These are phyloP conservation scores for Trifolium repens DNA, from an alignment of 306 rosid genomes.

Conservation along the genomic window DNA sequence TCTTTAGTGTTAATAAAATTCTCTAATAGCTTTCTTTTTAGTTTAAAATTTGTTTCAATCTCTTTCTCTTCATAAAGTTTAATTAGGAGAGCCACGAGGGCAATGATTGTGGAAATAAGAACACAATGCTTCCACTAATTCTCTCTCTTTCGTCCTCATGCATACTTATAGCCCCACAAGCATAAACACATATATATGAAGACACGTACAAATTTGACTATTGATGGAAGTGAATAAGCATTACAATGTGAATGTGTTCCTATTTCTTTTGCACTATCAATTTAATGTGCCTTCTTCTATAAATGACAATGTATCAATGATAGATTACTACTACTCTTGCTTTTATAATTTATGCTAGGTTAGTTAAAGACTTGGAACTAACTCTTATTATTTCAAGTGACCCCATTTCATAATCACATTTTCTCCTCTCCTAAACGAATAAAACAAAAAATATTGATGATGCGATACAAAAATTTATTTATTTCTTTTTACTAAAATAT, in stretches of 20 bases:
- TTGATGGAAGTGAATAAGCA: conserved; percentile 29
- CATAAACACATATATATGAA: conserved; percentile 26
- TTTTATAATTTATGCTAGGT: conserved; percentile 2
- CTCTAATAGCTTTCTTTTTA: conserved; percentile 44
- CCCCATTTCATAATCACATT: neutral
- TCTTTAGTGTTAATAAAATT: conserved; percentile 47
- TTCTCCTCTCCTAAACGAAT: neutral
- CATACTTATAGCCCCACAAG: conserved; percentile 18
- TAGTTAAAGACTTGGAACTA: conserved; percentile 15
- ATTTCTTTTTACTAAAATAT: no score
- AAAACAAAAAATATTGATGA: neutral
- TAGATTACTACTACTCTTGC: conserved; percentile 24
- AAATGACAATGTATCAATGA: neutral
- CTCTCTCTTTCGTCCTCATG: neutral
- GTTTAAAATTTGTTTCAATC: conserved; percentile 45
- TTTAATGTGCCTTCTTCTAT: conserved; percentile 33
- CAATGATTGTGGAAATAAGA: conserved; percentile 78
- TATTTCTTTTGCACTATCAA: conserved; percentile 31
- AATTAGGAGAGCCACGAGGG: conserved; percentile 75
- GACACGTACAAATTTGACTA: conserved; percentile 39
- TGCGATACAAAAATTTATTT: neutral
- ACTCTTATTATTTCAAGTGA: conserved; percentile 8
- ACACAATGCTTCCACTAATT: conserved; percentile 60
- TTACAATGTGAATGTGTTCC: neutral
- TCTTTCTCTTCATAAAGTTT: conserved; percentile 57